These are phyloP conservation scores for Sarocladiaceae sp. DNA, from an alignment of 2,329 filamentous ascomycete species.

Conservation along the genomic window DNA sequence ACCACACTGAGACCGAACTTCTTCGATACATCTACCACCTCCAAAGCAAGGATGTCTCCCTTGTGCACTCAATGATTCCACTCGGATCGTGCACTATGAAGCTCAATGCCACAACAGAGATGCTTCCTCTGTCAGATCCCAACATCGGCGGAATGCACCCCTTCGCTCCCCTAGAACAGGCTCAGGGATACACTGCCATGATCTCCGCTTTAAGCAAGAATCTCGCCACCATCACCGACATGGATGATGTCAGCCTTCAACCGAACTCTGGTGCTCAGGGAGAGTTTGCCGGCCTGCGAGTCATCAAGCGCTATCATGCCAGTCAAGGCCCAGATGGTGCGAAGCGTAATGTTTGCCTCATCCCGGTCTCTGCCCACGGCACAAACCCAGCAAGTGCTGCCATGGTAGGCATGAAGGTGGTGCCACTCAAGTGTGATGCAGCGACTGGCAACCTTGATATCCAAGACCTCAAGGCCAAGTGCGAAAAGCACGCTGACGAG, in stretches of 20 bases:
- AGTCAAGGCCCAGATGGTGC: slow-evolving; percentile 45
- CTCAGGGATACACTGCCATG: slow-evolving; percentile 65
- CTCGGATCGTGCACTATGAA: slow-evolving; percentile 98
- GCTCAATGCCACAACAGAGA: slow-evolving; percentile 89
- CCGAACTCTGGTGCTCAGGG: slow-evolving; percentile 96
- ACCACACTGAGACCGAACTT: slow-evolving; percentile 93
- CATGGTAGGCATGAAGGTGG: slow-evolving; percentile 93
- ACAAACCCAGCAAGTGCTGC: slow-evolving; percentile 93
- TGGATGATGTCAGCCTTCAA: slow-evolving; percentile 84
- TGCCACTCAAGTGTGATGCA: slow-evolving; percentile 84
- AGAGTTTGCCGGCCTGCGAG: slow-evolving; percentile 84
- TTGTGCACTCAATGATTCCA: slow-evolving; percentile 96
- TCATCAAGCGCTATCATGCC: slow-evolving; percentile 71
- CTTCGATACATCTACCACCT: slow-evolving; percentile 90
- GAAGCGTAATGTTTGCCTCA: slow-evolving; percentile 86
- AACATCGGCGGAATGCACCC: slow-evolving; percentile 66
- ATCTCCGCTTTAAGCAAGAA: slow-evolving; percentile 71
- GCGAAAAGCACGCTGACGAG: slow-evolving; percentile 79
- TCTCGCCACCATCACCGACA: slow-evolving; percentile 79
- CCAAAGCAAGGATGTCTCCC: slow-evolving; percentile 88
- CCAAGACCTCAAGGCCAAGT: slow-evolving; percentile 79
- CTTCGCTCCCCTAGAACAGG: slow-evolving; percentile 61
- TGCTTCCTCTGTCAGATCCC: slow-evolving; percentile 63
- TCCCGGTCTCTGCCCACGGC: slow-evolving; percentile 91
- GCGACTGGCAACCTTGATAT: slow-evolving; percentile 88